Evolutionary conservation across 805 yeast species (phyloP), one percentile per base, ranked within the genome.

Genomic region (Candida coleopterorum): DNA sequence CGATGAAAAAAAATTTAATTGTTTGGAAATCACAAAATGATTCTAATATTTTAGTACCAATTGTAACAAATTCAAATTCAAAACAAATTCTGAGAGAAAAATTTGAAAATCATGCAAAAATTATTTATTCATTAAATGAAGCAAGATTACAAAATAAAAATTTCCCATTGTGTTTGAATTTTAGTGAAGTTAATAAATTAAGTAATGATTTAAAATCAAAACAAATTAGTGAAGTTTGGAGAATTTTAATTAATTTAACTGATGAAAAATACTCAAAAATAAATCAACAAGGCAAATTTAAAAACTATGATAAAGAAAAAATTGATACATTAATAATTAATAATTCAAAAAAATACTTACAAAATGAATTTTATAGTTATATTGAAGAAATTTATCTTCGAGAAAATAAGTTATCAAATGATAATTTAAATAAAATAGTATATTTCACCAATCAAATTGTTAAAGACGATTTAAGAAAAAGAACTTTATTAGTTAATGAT

Each of bases 221-320:
- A 49, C 95, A 85, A 56, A 58, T 87, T 35, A 67, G 75, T 32
- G 95, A 85, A 47, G 69, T 81, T 14, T 87, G 93, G 87, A 68
- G 73, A 38, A 78, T 86, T 30, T 55, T 88, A 40, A 68, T 68
- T 17, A 66, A 65, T 25, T 66, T 79, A 33, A 61, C 74, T 24
- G 38, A 62, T 49, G 59, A 62, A 56, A 46, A 64, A 45, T 52
- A 43, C 41, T 49, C 52, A 28, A 64, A 49, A 47, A 57, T 50
- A 39, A 58, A 42, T 49, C 64, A 54, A 52, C 62, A 63, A 45
- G 63, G 55, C 41, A 57, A 56, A 29, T 62, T 63, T 38, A 60
- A 46, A 30, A 35, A 26, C 12, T 17, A 32, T 8, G 51, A 63
- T 26, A 47, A 50, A 29, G 63, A 49, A 56, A 29, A 45, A 6